Evolutionary conservation across 192 early-diverging fungal species (phyloP).

Genomic region (Podila minutissima): DNA sequence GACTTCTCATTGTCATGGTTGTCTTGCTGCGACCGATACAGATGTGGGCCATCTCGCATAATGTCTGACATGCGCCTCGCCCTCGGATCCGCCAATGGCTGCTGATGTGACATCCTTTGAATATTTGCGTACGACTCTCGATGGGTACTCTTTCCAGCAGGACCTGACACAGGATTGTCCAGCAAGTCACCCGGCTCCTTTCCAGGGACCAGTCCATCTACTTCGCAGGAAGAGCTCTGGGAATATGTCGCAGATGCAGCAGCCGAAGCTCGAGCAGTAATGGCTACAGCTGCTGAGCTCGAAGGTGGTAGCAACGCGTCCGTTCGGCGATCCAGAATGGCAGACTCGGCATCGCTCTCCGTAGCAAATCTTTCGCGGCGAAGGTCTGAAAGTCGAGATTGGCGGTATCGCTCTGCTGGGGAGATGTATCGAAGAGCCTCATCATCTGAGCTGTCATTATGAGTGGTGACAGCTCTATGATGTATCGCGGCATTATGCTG

Average conservation of each 20-base stretch:
- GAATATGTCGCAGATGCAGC: no score
- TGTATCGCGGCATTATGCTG: not conserved
- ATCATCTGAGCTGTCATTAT: not conserved
- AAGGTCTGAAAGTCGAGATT: conserved; percentile 5
- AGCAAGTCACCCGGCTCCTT: no score
- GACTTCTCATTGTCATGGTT: no score
- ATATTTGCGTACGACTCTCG: conserved; percentile 32
- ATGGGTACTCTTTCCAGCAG: conserved; percentile 14
- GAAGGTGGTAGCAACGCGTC: conserved; percentile 15
- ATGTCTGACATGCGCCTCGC: conserved; percentile 42
- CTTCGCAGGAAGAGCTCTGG: no score
- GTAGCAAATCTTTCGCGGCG: conserved; percentile 17
- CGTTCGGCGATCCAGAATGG: not conserved
- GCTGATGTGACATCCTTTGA: conserved; percentile 41
- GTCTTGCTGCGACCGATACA: conserved; percentile 7
- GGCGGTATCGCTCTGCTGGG: conserved; percentile 6
- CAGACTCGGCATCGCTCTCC: not conserved
- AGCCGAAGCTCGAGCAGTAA: no score
- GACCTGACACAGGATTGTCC: conserved; percentile 10
- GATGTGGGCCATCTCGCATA: conserved; percentile 36
- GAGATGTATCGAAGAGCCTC: not conserved
- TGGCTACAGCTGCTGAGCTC: not conserved
- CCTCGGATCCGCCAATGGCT: conserved; percentile 13
- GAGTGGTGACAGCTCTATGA: conserved; percentile 5
- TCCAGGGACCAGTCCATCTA: no score